Evolutionary conservation across 2,329 filamentous ascomycete species (phyloP).

Genomic region (Coniochaeta sp.): DNA sequence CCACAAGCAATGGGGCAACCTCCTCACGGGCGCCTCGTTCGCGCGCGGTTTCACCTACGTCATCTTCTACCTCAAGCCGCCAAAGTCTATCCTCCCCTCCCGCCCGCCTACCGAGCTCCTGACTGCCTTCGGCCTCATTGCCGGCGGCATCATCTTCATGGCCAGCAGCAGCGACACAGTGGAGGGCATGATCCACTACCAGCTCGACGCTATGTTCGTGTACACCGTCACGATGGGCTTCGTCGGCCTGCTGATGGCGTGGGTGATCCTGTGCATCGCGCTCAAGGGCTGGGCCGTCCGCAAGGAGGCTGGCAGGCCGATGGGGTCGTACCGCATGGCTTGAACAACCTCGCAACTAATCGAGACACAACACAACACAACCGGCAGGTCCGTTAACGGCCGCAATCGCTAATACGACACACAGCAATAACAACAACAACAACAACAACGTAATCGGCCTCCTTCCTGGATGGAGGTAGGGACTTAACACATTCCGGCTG

Average conservation of each 20-base stretch:
- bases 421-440: no score
- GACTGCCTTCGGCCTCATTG: constrained; percentile 75
- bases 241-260: constrained; percentile 78
- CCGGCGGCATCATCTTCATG: constrained; percentile 90
- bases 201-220: constrained; percentile 85
- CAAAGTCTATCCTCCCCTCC: constrained; percentile 71
- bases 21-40: constrained; percentile 74
- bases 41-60: constrained; percentile 75
- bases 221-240: constrained; percentile 85
- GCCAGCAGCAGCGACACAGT: constrained; percentile 75
- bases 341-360: constrained; percentile 1
- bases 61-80: constrained; percentile 71
- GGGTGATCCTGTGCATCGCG: constrained; percentile 69
- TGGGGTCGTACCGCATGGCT: constrained; percentile 11
- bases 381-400: neutral
- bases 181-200: constrained; percentile 65
- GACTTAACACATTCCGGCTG: no score
- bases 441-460: neutral
- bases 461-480: constrained; percentile 1
- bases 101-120: constrained; percentile 88
- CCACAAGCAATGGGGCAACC: constrained; percentile 86
- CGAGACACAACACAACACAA: neutral
- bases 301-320: constrained; percentile 27
- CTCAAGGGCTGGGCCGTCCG: constrained; percentile 80
- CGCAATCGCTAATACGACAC: neutral